Evolutionary conservation across 2,329 filamentous ascomycete genomes (phyloP), one percentile per base, ranked within the genome.

Genomic region (Capronia coronata): DNA sequence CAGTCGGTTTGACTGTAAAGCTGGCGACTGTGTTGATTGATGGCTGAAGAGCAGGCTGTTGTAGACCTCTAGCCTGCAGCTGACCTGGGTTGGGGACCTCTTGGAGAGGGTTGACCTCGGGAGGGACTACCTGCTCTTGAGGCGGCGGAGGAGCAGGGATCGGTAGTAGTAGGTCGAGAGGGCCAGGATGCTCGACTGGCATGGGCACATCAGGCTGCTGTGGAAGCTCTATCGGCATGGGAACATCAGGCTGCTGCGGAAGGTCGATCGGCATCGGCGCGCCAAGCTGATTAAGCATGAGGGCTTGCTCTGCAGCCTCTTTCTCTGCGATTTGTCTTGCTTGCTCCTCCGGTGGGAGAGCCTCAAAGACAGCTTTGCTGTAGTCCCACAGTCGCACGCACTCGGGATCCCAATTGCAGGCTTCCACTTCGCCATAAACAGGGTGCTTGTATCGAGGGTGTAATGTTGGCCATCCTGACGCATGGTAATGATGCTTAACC

Each of bases 401-500:
- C 3, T 80, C 76, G 3, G 69, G 64, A 37, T 80, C 74, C 83
- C 83, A 86, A 61, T 86, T 86, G 66, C 83, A 86, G 56, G 75
- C 71, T 63, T 86, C 83, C 0, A 86, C 82, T 64, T 84, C 80
- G 4, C 81, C 83, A 60, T 82, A 85, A 46, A 81, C 77, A 1
- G 82, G 82, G 62, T 87, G 83, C 40, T 72, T 80, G 67, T 76
- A 84, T 23, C 83, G 73, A 1, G 79, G 82, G 62, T 87, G 83
- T 2, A 72, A 71, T 45, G 75, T 77, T 2, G 83, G 84, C 84
- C 84, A 87, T 51, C 79, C 77, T 1, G 82, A 86, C 0, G 84
- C 84, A 64, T 87, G 84, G 61, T 86, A 87, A 64, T 86, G 82
- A 62, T 87, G 84, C 64, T 82, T 84, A 19, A 87, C 82, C 1